These are phyloP conservation scores for Gynochthodes officinalis DNA, from an alignment of 257 asterid species.

Conservation along the genomic window DNA sequence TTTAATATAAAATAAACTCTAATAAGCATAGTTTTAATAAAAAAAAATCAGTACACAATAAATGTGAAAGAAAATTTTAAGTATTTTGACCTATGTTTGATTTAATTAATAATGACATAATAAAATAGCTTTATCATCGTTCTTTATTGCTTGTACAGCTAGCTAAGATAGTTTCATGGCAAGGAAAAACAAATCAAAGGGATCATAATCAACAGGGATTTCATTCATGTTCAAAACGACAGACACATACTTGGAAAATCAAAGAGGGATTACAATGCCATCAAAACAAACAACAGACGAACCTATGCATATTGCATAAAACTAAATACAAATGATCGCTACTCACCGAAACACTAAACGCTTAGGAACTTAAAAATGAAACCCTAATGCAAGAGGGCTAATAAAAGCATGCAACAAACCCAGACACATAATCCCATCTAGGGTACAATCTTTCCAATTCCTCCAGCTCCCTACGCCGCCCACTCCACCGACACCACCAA, in stretches of 20 bases:
- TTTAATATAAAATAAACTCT: too few species aligned
- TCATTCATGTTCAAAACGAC: neutral
- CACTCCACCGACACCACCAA: constrained; percentile 34
- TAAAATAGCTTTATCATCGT: too few species aligned
- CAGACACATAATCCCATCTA: constrained; percentile 6
- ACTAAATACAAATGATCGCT: neutral
- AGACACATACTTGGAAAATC: constrained; percentile 1
- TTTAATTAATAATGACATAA: neutral
- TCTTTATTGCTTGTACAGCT: neutral
- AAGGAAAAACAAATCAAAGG: neutral
- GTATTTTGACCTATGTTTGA: too few species aligned
- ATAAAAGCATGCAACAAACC: neutral
- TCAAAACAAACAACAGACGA: neutral
- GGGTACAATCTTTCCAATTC: constrained; percentile 26
- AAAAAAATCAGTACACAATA: too few species aligned
- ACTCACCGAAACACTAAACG: neutral
- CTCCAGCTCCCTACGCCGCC: constrained; percentile 27
- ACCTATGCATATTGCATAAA: neutral
- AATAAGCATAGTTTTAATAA: too few species aligned
- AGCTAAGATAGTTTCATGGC: neutral
- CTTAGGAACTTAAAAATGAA: neutral
- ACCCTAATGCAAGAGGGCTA: neutral
- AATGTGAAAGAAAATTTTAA: too few species aligned
- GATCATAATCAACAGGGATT: neutral
- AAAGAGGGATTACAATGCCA: constrained; percentile 7